These are phyloP conservation scores for Agaricus subrufescens DNA, from an alignment of 768 basidiomycete genomes.

Conservation along the genomic window DNA sequence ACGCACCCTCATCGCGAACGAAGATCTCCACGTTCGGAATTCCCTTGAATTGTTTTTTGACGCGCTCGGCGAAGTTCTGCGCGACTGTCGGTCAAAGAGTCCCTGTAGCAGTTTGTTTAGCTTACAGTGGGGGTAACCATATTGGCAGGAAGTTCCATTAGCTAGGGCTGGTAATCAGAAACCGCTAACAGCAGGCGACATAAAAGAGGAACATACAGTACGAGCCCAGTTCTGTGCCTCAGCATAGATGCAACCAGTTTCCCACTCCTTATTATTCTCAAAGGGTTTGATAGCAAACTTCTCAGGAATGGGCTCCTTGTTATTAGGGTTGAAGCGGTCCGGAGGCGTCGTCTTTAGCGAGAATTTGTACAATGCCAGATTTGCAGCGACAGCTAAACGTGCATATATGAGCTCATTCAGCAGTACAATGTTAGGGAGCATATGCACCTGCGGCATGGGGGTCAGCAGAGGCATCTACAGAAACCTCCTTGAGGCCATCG, in stretches of 20 bases:
- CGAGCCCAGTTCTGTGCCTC: slow-evolving; percentile 77
- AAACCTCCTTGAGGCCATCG: slow-evolving; percentile 58
- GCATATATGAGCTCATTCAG: neutral
- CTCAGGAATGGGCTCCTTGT: slow-evolving; percentile 44
- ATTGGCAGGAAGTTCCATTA: slow-evolving; percentile 84
- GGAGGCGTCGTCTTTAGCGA: slow-evolving; percentile 71
- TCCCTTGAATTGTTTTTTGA: slow-evolving; percentile 59
- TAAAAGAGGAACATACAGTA: slow-evolving; percentile 42
- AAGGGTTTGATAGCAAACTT: slow-evolving; percentile 46
- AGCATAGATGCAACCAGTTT: slow-evolving; percentile 68
- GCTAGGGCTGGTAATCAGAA: slow-evolving; percentile 30
- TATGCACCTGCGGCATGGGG: slow-evolving; percentile 72
- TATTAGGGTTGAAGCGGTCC: slow-evolving; percentile 60
- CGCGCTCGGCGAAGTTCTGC: slow-evolving; percentile 68
- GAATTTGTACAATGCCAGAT: slow-evolving; percentile 73
- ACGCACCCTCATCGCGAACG: slow-evolving; percentile 68
- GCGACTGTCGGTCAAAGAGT: neutral
- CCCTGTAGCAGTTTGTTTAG: neutral
- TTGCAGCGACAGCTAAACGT: slow-evolving; percentile 65
- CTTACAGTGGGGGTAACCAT: slow-evolving; percentile 78
- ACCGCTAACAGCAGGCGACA: neutral
- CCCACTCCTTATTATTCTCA: slow-evolving; percentile 55
- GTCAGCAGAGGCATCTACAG: slow-evolving; percentile 60
- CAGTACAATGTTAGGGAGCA: neutral
- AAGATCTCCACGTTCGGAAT: slow-evolving; percentile 64